Base-by-base conservation (phyloP, 192 early-diverging fungal genomes). In the Umbelopsis ramanniana region DNA sequence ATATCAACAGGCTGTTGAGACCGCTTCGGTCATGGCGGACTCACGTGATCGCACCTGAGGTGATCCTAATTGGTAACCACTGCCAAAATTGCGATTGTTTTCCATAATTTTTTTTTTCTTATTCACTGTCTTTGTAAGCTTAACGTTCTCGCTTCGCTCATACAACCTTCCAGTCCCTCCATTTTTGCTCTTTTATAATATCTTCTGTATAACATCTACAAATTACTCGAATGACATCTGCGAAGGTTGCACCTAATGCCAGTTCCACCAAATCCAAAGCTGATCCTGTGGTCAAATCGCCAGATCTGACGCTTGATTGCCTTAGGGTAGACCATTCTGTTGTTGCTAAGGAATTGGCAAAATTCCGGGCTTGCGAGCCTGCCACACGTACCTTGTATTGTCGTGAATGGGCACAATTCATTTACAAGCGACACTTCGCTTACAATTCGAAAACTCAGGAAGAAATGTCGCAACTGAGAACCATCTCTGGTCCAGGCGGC, bases 401-500 rank as follows among this genome's bases (percentile, higher is more conserved):
- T 70, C 89, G 92, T 38, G 92, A 93, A 76, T 93, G 92, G 92
- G 89, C 90, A 33, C 87, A 87, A 66, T 89, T 82, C 80, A 88
- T 93, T 6, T 93, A 92, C 71, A 89, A 92, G 70, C 89, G 89
- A 80, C 87, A 80, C 21, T 85, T 82, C 52, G 71, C 79, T 50
- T 80, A 74, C 73, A 55, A 52, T 63, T 63, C 81, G 23, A 78
- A 79, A 48, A 76, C 67, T 2, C 76, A 78, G 21, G 79, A 81
- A 38, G 79, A 81, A 12, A 67, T 74, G 54, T n/a, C n/a, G 8
- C 63, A 57, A 7, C 11, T 55, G 5, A 63, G 33, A 14, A 46
- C 48, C n/a, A 38, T 52, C 21, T 24, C 73, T 35, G 48, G 45
- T 21, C 63, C 76, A 7, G 76, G 76, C 17, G 50, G 45, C 1